phyloP scores from a whole-genome alignment of 179 eudicot species.

The Kewa caespitosa region DNA sequence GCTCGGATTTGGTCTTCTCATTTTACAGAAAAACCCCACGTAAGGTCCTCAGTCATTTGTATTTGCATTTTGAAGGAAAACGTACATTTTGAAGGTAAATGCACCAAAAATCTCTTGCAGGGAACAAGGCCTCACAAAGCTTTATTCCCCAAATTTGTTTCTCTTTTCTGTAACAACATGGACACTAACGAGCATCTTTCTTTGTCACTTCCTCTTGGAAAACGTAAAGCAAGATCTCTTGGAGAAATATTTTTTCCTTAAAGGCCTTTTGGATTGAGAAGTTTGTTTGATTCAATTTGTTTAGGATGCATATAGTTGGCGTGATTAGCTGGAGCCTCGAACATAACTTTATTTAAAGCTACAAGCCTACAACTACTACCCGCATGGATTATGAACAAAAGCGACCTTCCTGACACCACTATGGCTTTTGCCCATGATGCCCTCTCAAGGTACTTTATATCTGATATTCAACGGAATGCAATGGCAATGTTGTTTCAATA shows the following conservation, averaged over 20 bases:
- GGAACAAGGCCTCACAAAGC: background rate
- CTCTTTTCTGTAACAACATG: background rate
- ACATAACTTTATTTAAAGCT: no score
- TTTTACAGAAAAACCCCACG: background rate
- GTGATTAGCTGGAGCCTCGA: background rate
- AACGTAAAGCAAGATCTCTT: background rate
- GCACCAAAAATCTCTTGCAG: background rate
- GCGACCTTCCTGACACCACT: background rate
- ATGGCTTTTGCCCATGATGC: background rate
- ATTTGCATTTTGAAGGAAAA: background rate
- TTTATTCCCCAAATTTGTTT: background rate
- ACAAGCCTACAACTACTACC: no score
- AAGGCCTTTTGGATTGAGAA: background rate
- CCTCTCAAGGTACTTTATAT: background rate
- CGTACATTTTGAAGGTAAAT: background rate
- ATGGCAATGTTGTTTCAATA: background rate
- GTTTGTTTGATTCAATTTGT: background rate
- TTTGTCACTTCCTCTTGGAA: background rate
- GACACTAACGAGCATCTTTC: background rate
- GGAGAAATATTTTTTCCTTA: background rate
- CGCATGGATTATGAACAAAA: background rate
- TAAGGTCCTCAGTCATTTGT: background rate
- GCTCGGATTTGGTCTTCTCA: background rate
- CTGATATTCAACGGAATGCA: background rate
- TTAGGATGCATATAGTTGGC: background rate